phyloP scores from a whole-genome alignment of 495 filamentous ascomycete species.

The Penicillium pancosmium region DNA sequence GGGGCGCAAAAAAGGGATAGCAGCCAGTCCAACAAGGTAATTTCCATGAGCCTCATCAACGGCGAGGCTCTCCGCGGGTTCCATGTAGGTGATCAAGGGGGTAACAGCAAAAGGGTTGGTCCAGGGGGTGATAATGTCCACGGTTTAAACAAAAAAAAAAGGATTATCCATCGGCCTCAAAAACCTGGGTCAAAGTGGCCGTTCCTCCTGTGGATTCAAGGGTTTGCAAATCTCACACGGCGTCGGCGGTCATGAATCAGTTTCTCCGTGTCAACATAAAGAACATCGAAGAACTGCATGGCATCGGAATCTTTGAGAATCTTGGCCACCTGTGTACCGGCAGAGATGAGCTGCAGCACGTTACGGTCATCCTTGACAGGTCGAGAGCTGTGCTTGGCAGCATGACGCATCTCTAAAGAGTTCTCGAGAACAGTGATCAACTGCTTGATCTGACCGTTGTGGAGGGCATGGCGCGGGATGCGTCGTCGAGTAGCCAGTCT shows the following conservation, averaged over 20 bases:
- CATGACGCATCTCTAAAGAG: constrained; percentile 82
- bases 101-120: constrained; percentile 4
- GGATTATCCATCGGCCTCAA: constrained; percentile 9
- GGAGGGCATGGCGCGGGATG: constrained; percentile 79
- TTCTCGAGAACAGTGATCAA: constrained; percentile 82
- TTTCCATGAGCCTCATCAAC: constrained; percentile 5
- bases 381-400: constrained; percentile 78
- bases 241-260: constrained; percentile 67
- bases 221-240: constrained; percentile 48
- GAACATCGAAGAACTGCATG: constrained; percentile 76
- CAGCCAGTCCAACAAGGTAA: not conserved
- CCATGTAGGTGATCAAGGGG: not conserved
- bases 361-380: constrained; percentile 89
- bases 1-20: not conserved
- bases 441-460: constrained; percentile 89
- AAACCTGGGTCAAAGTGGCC: constrained; percentile 6
- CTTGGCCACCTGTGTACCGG: constrained; percentile 83
- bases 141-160: constrained; percentile 5
- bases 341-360: constrained; percentile 82
- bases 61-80: constrained; percentile 5
- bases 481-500: constrained; percentile 81
- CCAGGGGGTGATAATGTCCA: constrained; percentile 12
- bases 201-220: constrained; percentile 35
- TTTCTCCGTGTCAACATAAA: constrained; percentile 72
- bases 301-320: constrained; percentile 80